These are phyloP conservation scores for Mucor plumbeus DNA, from an alignment of 371 early-diverging fungal species.

Conservation along the genomic window DNA sequence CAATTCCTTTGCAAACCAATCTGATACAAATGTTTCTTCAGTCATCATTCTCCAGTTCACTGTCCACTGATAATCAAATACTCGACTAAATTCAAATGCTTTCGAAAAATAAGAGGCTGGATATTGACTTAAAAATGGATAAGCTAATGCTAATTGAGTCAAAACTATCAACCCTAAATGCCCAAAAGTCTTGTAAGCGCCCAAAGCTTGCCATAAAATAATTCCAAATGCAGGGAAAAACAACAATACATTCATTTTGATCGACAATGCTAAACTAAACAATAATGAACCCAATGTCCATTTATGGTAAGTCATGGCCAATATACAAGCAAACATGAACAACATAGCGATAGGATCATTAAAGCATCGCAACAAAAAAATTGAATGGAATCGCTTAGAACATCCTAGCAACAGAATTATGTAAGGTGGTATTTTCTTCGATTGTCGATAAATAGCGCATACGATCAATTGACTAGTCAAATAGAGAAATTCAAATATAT, in stretches of 20 bases:
- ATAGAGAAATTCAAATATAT: constrained; percentile 80
- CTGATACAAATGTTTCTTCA: constrained; percentile 68
- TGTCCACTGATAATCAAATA: constrained; percentile 90
- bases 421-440: constrained; percentile 63
- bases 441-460: constrained; percentile 65
- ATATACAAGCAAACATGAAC: constrained; percentile 67
- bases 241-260: constrained; percentile 94
- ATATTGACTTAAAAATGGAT: constrained; percentile 71
- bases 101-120: constrained; percentile 71
- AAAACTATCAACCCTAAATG: constrained; percentile 51
- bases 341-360: constrained; percentile 93
- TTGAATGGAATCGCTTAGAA: constrained; percentile 88
- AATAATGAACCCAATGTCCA: constrained; percentile 61
- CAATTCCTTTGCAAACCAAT: constrained; percentile 62
- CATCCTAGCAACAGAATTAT: constrained; percentile 64
- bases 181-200: constrained; percentile 54
- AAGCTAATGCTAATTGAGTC: constrained; percentile 68
- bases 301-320: constrained; percentile 60
- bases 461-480: constrained; percentile 68
- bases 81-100: constrained; percentile 88
- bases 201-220: constrained; percentile 64
- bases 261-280: constrained; percentile 81
- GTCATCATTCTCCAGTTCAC: constrained; percentile 92
- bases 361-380: constrained; percentile 88
- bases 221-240: constrained; percentile 88